Base-by-base conservation (phyloP, 768 basidiomycete genomes). In the Zangia roseola region DNA sequence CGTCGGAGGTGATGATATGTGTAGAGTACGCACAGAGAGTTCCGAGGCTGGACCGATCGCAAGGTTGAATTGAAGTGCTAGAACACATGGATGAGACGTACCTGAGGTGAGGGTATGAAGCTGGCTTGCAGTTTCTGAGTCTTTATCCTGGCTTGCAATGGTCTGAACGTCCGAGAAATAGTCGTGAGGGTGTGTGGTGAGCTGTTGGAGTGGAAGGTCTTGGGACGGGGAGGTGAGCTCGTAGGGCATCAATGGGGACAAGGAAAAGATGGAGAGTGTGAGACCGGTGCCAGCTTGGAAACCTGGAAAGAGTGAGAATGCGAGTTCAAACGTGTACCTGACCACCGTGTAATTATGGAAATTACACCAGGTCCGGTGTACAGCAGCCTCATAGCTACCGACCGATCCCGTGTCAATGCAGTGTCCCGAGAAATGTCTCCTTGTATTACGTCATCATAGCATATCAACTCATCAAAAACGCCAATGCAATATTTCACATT, bases 401-500 rank as follows among this genome's bases (percentile, higher is more conserved):
- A 41, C 21, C 25, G 10, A 37, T 23, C 14, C 43, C 50, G 25
- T 36, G 10, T 26, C 26, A 54, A 48, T 28, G 48, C 49, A 19
- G 33, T 52, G 45, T 14, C n/a, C 6, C 28, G 34, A 17, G 28
- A 28, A 42, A 20, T 16, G 5, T 26, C 28, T 21, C 26, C 28
- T 14, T 10, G 5, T 3, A 16, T 47, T 49, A 45, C 21, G 35
- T 45, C 21, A 33, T 20, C 24, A 58, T 90, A 86, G 82, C 86
- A 91, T 55, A 91, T 65, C 30, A 88, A 55, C 54, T 90, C 86
- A 49, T 80, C 74, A 38, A 91, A 49, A 81, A 59, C 2, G 79
- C 78, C 6, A 75, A 44, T 84, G 79, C 14, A 79, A 76, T n/a
- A 91, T 74, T 1, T 81, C 84, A 59, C 82, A 86, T 88, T 91